Evolutionary conservation across 2,329 filamentous ascomycete genomes (phyloP).

Genomic region (Microcera coccophila): DNA sequence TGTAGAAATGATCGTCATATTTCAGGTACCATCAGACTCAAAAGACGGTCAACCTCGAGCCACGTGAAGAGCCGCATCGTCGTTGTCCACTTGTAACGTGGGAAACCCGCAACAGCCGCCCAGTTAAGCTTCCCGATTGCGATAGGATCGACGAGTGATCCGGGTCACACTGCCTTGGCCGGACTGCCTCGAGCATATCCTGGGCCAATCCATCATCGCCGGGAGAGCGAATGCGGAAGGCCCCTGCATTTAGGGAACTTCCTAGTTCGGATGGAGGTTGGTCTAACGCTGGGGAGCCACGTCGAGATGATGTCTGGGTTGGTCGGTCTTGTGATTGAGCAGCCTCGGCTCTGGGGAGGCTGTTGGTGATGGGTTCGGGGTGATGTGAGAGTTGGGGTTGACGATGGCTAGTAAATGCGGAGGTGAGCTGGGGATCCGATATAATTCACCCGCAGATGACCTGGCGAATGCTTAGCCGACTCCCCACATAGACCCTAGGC

Average conservation of each 20-base stretch:
- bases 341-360: too few species aligned
- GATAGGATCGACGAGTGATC: background rate
- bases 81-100: background rate
- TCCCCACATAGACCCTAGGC: too few species aligned
- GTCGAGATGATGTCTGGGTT: background rate
- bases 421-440: background rate
- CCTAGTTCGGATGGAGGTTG: background rate
- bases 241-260: background rate
- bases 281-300: background rate
- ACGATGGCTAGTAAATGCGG: background rate
- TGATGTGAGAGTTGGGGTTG: background rate
- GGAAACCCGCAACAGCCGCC: background rate
- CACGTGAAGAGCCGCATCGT: too few species aligned
- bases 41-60: too few species aligned
- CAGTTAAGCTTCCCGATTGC: background rate
- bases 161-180: too few species aligned
- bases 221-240: background rate
- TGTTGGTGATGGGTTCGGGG: too few species aligned
- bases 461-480: too few species aligned
- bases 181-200: too few species aligned
- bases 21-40: too few species aligned
- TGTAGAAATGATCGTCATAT: too few species aligned
- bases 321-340: background rate
- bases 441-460: background rate
- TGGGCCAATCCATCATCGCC: background rate